Evolutionary conservation across 305 asterid genomes (phyloP).

Genomic region (Fraxinus paxiana): DNA sequence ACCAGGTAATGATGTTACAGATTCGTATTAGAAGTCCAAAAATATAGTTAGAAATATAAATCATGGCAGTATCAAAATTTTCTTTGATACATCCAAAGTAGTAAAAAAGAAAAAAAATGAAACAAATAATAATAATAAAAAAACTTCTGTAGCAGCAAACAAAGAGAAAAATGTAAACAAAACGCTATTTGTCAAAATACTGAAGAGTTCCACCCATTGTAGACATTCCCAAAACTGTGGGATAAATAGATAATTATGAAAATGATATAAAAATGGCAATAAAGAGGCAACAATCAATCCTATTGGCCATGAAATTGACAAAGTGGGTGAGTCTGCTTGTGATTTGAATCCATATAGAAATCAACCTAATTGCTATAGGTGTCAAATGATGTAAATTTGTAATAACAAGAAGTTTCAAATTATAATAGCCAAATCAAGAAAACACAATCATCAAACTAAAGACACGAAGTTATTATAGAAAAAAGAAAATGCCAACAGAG

Average conservation of each 20-base stretch:
- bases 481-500: neutral
- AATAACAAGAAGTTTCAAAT: neutral
- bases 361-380: neutral
- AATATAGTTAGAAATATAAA: neutral
- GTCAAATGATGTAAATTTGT: neutral
- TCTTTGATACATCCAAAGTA: neutral
- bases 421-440: slow-evolving; percentile 8
- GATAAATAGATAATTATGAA: neutral
- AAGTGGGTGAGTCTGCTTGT: neutral
- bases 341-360: neutral
- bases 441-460: slow-evolving; percentile 1
- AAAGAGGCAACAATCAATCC: neutral
- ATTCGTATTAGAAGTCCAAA: slow-evolving; percentile 4
- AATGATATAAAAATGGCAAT: neutral
- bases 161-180: neutral
- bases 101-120: neutral
- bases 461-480: neutral
- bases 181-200: neutral
- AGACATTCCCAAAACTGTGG: neutral
- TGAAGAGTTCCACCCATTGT: neutral
- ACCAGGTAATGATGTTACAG: slow-evolving; percentile 8
- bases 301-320: neutral
- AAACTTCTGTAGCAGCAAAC: neutral
- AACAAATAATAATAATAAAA: neutral
- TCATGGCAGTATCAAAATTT: neutral